Percentiles rank a stretch among this genome's conserved stretches.
phyloP scores from a whole-genome alignment of 2,329 filamentous ascomycete genomes.

The Dendrostoma leiphaemia region DNA sequence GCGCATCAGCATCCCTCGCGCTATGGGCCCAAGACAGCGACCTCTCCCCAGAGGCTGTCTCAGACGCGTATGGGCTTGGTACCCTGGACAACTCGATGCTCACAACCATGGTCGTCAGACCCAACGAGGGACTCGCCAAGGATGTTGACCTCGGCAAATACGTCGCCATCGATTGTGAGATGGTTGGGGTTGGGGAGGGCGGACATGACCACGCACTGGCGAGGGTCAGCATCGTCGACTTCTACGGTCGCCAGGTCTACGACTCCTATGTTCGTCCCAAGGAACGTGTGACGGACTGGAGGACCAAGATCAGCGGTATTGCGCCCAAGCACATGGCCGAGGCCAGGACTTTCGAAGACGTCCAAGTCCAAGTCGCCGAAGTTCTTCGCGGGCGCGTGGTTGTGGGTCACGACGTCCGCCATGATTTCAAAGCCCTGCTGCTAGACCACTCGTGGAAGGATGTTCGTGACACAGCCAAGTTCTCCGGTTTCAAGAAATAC shows the following conservation, averaged over 20 bases:
- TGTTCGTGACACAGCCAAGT: slow-evolving; percentile 81
- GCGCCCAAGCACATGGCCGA: slow-evolving; percentile 67
- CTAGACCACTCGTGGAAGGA: slow-evolving; percentile 76
- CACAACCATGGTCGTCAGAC: slow-evolving; percentile 44
- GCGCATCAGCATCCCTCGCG: slow-evolving; percentile 52
- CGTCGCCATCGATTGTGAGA: slow-evolving; percentile 92
- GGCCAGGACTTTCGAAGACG: slow-evolving; percentile 71
- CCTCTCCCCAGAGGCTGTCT: slow-evolving; percentile 58
- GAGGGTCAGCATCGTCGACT: slow-evolving; percentile 88
- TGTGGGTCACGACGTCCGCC: slow-evolving; percentile 79
- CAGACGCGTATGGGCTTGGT: slow-evolving; percentile 60
- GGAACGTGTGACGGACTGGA: slow-evolving; percentile 83
- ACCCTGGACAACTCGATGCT: slow-evolving; percentile 49
- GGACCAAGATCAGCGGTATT: slow-evolving; percentile 83
- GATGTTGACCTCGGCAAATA: slow-evolving; percentile 80
- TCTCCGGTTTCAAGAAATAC: slow-evolving; percentile 70
- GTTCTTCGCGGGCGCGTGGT: slow-evolving; percentile 71
- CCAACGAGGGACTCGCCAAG: slow-evolving; percentile 62
- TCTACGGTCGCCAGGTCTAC: slow-evolving; percentile 88
- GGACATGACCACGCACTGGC: slow-evolving; percentile 75
- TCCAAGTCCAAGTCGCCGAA: slow-evolving; percentile 68
- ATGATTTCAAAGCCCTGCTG: slow-evolving; percentile 73
- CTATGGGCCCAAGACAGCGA: slow-evolving; percentile 62
- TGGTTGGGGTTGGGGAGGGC: slow-evolving; percentile 83
- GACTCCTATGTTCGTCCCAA: slow-evolving; percentile 85